Evolutionary conservation across 2,329 filamentous ascomycete genomes (phyloP), one percentile per base, ranked within the genome.

Genomic region (Aureobasidium sp.): DNA sequence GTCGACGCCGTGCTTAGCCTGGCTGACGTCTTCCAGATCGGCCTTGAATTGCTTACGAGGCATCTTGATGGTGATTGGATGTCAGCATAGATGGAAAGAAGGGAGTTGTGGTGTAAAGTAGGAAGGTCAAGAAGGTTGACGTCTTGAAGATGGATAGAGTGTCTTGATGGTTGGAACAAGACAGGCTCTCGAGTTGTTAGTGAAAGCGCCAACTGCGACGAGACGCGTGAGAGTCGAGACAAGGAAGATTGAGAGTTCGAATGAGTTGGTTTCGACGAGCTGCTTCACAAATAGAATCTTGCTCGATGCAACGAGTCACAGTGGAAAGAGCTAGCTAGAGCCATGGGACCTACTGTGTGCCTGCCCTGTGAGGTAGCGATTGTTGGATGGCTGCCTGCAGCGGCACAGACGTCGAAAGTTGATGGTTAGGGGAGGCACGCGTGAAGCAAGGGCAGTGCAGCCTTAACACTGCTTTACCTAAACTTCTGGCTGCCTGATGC

Each of bases 31-130:
- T 24, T 65, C 71, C 62, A 74, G 70, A 64, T 90, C 85, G 47
- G 73, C 70, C 42, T 81, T 73, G 66, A 87, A 90, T 30, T 79
- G 76, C 61, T 77, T 79, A 55, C 83, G 77, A 58, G 82, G 78
- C 86, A 90, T 90, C 53, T 24, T 38, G 22, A 45, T 21, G 2
- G 21, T 30, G 17, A 29, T 16, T 27, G 32, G 27, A 6, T 5
- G 19, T 29, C 32, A 42, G 41, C 19, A 55, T 41, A 25, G 2
- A 19, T 5, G 27, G 7, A 42, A 17, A 42, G 14, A 16, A n/a
- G 22, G 19, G n/a, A 25, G 12, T 16, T 49, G 45, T 21, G n/a
- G 27, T 37, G 45, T 16, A 3, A 12, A 12, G 35, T 22, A 21
- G 24, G 40, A 35, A 19, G 50, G 30, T 35, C 41, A 54, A 54